Conservation (phyloP, 768 basidiomycete species). For the Calocybe cyanea region DNA sequence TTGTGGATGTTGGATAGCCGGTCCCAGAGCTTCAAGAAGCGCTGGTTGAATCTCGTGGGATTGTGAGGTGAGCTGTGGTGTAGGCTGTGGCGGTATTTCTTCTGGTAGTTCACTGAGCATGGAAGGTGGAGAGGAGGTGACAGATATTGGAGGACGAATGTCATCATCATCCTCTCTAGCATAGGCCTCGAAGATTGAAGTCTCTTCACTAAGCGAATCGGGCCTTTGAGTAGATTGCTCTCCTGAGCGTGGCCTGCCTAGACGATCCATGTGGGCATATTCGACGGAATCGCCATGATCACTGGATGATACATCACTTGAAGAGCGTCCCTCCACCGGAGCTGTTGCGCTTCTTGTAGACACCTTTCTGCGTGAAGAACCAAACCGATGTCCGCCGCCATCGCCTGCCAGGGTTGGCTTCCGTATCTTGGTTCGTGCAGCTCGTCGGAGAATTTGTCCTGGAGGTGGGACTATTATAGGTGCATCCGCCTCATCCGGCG, state of each 20-base stretch:
- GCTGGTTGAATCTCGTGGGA: conserved; percentile 27
- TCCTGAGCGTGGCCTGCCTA: conserved; percentile 43
- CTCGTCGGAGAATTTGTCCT: conserved; percentile 84
- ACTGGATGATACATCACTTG: conserved; percentile 69
- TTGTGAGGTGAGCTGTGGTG: conserved; percentile 12
- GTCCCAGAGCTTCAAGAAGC: conserved; percentile 31
- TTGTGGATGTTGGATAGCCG: conserved; percentile 63
- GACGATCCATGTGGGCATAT: conserved; percentile 27
- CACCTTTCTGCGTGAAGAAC: conserved; percentile 38
- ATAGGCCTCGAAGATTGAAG: conserved; percentile 84
- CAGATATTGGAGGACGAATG: conserved; percentile 22
- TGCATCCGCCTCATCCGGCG: conserved; percentile 80
- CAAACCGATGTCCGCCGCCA: conserved; percentile 82
- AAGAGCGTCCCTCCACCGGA: conserved; percentile 49
- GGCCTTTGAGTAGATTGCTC: conserved; percentile 46
- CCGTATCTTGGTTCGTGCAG: conserved; percentile 93
- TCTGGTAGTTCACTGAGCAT: conserved; percentile 18
- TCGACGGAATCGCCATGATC: conserved; percentile 59
- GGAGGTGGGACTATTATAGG: conserved; percentile 89
- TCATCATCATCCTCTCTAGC: conserved; percentile 52
- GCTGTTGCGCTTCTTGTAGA: conserved; percentile 24
- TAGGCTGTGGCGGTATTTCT: not conserved
- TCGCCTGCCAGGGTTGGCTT: conserved; percentile 76
- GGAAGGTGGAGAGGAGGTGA: conserved; percentile 28
- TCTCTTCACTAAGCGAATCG: conserved; percentile 78